Conservation (phyloP, 305 asterid genomes). For the Fraxinus velutina region DNA sequence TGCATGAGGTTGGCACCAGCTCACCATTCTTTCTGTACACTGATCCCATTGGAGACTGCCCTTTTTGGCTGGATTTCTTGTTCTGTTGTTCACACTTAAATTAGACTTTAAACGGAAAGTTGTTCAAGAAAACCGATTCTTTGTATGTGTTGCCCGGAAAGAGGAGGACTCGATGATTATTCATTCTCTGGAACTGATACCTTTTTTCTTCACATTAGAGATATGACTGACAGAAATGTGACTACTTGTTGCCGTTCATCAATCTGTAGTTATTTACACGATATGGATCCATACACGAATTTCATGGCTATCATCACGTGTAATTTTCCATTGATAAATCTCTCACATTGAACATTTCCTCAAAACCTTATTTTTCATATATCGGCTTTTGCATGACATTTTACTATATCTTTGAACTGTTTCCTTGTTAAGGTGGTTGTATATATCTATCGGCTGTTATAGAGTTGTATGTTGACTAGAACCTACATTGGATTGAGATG, state of each 20-base stretch:
- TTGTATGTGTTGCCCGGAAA: too few relatives aligned
- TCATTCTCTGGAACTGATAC: too few relatives aligned
- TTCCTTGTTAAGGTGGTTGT: background rate
- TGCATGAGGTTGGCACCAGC: background rate
- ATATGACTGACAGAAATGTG: background rate
- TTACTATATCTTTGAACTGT: background rate
- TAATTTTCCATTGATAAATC: background rate
- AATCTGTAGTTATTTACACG: background rate
- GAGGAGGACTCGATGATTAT: too few relatives aligned
- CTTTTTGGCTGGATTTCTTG: background rate
- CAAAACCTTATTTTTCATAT: background rate
- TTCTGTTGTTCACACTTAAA: background rate
- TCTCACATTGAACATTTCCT: background rate
- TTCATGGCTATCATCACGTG: background rate
- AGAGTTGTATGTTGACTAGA: background rate
- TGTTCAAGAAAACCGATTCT: too few relatives aligned
- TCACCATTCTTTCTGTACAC: background rate
- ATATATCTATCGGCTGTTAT: background rate
- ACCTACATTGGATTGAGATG: background rate
- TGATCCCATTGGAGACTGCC: background rate
- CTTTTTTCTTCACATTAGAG: background rate
- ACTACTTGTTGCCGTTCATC: background rate
- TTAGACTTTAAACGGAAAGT: too few relatives aligned
- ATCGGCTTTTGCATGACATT: background rate
- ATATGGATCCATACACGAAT: background rate